A percentile compares a stretch with the other conserved stretches of the same genome.
These are phyloP conservation scores for Tetrahymena thermophila DNA, from an alignment of 73 alveolate genomes.

Conservation along the genomic window DNA sequence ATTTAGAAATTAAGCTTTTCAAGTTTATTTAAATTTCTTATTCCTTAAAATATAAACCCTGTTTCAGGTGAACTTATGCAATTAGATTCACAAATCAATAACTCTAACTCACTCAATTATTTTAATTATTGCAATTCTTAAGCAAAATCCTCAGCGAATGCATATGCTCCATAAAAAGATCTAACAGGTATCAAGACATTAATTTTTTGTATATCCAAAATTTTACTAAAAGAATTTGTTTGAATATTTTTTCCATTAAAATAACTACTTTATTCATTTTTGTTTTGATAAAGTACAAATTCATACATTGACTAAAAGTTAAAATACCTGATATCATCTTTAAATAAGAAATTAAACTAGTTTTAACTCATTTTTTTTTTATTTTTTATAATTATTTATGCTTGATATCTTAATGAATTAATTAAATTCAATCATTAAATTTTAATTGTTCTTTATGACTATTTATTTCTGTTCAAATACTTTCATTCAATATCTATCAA, in stretches of 20 bases:
- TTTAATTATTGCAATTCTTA: neutral
- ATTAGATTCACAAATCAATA: neutral
- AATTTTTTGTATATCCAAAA: neutral
- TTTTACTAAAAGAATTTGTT: neutral
- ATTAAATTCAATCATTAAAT: too few species aligned
- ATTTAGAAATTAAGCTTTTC: too few species aligned
- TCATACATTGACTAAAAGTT: neutral
- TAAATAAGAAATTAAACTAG: neutral
- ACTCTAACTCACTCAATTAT: neutral
- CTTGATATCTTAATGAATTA: too few species aligned
- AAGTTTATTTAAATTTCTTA: neutral
- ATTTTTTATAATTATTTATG: neutral
- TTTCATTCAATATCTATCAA: too few species aligned
- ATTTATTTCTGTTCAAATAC: too few species aligned
- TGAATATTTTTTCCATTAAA: neutral
- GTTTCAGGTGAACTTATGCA: neutral
- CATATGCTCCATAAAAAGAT: neutral
- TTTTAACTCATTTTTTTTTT: neutral
- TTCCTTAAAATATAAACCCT: neutral
- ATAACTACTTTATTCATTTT: neutral
- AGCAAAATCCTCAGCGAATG: neutral
- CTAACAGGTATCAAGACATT: neutral
- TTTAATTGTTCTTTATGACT: too few species aligned
- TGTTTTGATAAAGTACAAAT: too few species aligned
- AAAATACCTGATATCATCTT: neutral